Conservation (phyloP, 441 rosid species). For the Geranium incanum region DNA sequence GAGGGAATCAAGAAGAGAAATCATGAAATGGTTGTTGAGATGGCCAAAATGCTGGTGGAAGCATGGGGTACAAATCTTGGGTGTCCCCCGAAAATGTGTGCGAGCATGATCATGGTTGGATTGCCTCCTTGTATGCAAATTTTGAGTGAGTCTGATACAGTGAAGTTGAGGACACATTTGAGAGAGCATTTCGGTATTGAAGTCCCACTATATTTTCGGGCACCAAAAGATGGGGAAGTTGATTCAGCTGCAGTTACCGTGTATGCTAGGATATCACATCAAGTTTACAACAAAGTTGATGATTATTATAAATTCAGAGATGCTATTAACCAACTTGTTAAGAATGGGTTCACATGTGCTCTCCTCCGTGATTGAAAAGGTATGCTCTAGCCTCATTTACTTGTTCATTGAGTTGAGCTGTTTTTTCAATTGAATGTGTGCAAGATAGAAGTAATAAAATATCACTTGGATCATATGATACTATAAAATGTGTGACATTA, state of each 20-base stretch:
- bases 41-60: slow-evolving; percentile 71
- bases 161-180: slow-evolving; percentile 52
- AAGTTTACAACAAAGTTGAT: slow-evolving; percentile 66
- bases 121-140: slow-evolving; percentile 61
- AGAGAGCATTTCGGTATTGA: slow-evolving; percentile 61
- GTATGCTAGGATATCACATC: slow-evolving; percentile 74
- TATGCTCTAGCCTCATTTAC: slow-evolving; percentile 21
- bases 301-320: slow-evolving; percentile 71
- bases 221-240: slow-evolving; percentile 44
- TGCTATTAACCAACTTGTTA: slow-evolving; percentile 43
- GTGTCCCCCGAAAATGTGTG: slow-evolving; percentile 69
- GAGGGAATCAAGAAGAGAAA: slow-evolving; percentile 76
- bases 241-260: slow-evolving; percentile 36
- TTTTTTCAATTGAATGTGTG: neutral
- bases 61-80: slow-evolving; percentile 93
- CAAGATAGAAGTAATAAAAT: neutral
- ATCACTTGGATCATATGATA: neutral
- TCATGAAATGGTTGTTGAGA: slow-evolving; percentile 57
- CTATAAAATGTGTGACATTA: neutral
- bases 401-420: slow-evolving; percentile 6
- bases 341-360: slow-evolving; percentile 48
- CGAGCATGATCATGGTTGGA: slow-evolving; percentile 88
- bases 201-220: slow-evolving; percentile 56
- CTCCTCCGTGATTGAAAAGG: slow-evolving; percentile 40
- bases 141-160: slow-evolving; percentile 41